Conservation (phyloP, 352 stramenopile species). For the Globisporangium cederbergense region DNA sequence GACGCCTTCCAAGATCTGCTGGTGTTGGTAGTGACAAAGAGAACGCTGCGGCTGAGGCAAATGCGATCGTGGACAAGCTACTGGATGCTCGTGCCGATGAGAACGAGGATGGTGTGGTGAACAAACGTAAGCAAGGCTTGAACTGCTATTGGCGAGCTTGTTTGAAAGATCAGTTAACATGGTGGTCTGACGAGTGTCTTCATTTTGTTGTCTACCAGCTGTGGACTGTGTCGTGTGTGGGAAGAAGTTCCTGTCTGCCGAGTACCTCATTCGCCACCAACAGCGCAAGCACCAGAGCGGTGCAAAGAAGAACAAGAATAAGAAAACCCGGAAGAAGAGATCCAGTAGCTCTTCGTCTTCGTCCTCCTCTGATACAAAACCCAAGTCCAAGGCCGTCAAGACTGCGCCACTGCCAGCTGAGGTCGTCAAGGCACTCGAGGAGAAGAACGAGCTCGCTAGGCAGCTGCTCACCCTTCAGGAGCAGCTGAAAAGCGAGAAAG, state of each 20-base stretch:
- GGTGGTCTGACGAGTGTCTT: neutral
- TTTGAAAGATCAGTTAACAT: too few species aligned
- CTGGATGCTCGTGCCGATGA: conserved; percentile 10
- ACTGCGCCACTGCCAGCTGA: conserved; percentile 29
- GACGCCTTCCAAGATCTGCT: conserved; percentile 11
- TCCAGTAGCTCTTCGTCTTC: conserved; percentile 12
- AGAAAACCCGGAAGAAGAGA: conserved; percentile 8
- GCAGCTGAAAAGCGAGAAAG: conserved; percentile 49
- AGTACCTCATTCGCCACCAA: conserved; percentile 74
- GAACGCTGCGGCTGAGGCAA: conserved; percentile 29
- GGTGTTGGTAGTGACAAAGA: conserved; percentile 25
- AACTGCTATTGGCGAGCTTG: too few species aligned
- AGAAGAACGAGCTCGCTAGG: conserved; percentile 54
- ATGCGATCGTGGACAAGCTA: conserved; percentile 35
- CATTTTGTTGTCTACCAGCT: conserved; percentile 17
- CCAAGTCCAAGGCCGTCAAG: neutral
- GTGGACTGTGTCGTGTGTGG: conserved; percentile 61
- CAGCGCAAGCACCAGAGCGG: conserved; percentile 44
- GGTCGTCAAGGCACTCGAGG: conserved; percentile 41
- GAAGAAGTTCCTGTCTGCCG: conserved; percentile 71
- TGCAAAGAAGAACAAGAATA: conserved; percentile 20
- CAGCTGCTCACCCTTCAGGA: conserved; percentile 57
- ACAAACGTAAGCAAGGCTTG: conserved; percentile 22
- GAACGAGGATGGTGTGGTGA: conserved; percentile 18
- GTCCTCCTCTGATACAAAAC: neutral